These are phyloP conservation scores for Fusarium humuli DNA, from an alignment of 2,329 filamentous ascomycete species.

Conservation along the genomic window DNA sequence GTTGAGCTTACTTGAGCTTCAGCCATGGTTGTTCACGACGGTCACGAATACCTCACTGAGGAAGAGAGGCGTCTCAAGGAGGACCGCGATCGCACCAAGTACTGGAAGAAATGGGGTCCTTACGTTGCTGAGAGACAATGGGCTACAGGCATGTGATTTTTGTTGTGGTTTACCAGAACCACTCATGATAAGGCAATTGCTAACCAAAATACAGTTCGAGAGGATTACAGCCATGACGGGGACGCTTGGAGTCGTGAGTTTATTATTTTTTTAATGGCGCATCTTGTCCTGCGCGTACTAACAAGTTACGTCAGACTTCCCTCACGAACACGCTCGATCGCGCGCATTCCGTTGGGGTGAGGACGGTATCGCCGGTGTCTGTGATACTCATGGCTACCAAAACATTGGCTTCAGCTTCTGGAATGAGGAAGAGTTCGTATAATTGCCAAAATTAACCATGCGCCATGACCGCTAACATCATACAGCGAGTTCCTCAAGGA, in stretches of 20 bases:
- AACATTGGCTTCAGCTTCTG: slow-evolving; percentile 97
- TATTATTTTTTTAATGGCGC: slow-evolving; percentile 4
- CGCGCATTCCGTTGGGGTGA: slow-evolving; percentile 95
- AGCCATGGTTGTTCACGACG: slow-evolving; percentile 88
- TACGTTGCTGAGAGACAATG: slow-evolving; percentile 95
- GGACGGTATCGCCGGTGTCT: slow-evolving; percentile 95
- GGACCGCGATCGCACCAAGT: slow-evolving; percentile 84
- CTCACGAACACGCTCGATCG: slow-evolving; percentile 90
- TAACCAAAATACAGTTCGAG: slow-evolving; percentile 68
- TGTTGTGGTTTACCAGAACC: slow-evolving; percentile 1
- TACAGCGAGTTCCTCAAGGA: slow-evolving; percentile 91
- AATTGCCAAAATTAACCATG: background rate
- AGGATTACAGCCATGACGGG: slow-evolving; percentile 90
- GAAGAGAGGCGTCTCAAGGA: slow-evolving; percentile 92
- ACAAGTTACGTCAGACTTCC: slow-evolving; percentile 75
- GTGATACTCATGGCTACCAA: slow-evolving; percentile 87
- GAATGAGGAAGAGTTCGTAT: slow-evolving; percentile 89
- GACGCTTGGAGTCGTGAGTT: slow-evolving; percentile 94
- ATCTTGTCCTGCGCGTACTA: slow-evolving; percentile 21
- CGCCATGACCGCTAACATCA: slow-evolving; percentile 53
- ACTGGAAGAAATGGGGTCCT: slow-evolving; percentile 99
- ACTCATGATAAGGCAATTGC: slow-evolving; percentile 36
- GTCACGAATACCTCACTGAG: slow-evolving; percentile 86
- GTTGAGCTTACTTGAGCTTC: slow-evolving; percentile 22
- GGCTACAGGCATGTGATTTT: slow-evolving; percentile 78